Conservation (phyloP, 208 protist species). For the Borovskyia barvae region DNA sequence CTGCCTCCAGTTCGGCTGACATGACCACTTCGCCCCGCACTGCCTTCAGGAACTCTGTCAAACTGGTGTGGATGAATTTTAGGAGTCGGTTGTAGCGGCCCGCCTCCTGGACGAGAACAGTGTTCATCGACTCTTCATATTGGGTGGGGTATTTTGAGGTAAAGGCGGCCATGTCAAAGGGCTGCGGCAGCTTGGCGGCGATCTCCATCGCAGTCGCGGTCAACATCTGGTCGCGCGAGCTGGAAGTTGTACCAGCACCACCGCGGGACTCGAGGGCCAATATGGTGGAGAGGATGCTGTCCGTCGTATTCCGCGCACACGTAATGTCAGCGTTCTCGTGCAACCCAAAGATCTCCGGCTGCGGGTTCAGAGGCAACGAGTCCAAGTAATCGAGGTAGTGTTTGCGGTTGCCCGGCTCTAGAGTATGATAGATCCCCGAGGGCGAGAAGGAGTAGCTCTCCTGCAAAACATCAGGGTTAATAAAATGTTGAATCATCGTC, state of each 20-base stretch:
- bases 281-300: constrained; percentile 79
- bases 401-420: constrained; percentile 81
- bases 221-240: constrained; percentile 74
- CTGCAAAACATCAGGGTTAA: constrained; percentile 82
- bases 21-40: constrained; percentile 97
- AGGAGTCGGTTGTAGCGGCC: constrained; percentile 95
- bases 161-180: constrained; percentile 86
- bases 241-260: constrained; percentile 34
- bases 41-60: constrained; percentile 93
- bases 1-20: constrained; percentile 93
- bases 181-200: constrained; percentile 72
- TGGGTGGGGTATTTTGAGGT: constrained; percentile 84
- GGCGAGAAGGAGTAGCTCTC: constrained; percentile 90
- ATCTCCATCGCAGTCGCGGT: constrained; percentile 81
- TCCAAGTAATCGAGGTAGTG: constrained; percentile 89
- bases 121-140: constrained; percentile 96
- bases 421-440: constrained; percentile 87
- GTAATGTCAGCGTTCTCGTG: constrained; percentile 98
- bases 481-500: constrained; percentile 94
- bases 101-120: constrained; percentile 93
- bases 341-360: constrained; percentile 96
- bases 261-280: constrained; percentile 81
- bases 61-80: constrained; percentile 76
- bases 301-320: constrained; percentile 86
- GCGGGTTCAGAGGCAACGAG: constrained; percentile 91